A percentile compares a stretch with the other conserved stretches of the same genome.
These are phyloP conservation scores for Colletotrichum sp. DNA, from an alignment of 2,329 filamentous ascomycete genomes.

Conservation along the genomic window DNA sequence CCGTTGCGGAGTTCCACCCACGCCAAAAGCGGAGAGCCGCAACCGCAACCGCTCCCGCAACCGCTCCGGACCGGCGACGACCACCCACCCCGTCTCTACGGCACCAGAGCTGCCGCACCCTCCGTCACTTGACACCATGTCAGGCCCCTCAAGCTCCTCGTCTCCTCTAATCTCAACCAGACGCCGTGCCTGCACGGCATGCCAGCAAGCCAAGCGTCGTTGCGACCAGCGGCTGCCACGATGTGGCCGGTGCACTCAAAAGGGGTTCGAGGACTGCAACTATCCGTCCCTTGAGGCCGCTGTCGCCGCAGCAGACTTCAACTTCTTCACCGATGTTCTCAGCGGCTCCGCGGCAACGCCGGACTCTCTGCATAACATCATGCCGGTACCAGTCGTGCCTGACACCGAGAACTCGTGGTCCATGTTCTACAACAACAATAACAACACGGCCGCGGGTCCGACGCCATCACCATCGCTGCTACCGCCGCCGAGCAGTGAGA, in stretches of 20 bases:
- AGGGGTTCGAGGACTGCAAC: conserved; percentile 26
- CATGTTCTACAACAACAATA: conserved; percentile 17
- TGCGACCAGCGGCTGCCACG: conserved; percentile 38
- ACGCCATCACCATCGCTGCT: conserved; percentile 5
- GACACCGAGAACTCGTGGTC: conserved; percentile 15
- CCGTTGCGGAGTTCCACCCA: conserved; percentile 24
- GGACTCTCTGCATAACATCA: conserved; percentile 11
- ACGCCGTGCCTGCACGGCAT: conserved; percentile 38
- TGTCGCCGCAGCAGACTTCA: conserved; percentile 26
- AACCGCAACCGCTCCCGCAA: not conserved
- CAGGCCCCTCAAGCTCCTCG: conserved; percentile 16
- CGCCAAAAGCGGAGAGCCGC: conserved; percentile 19
- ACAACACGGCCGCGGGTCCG: conserved; percentile 2
- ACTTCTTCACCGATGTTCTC: conserved; percentile 29
- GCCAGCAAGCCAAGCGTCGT: conserved; percentile 39
- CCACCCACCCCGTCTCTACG: not conserved
- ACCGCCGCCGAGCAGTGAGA: not conserved
- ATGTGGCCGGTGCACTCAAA: conserved; percentile 35
- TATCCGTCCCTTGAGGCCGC: conserved; percentile 25
- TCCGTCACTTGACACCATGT: conserved; percentile 14
- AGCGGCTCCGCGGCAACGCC: conserved; percentile 9
- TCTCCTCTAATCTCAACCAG: conserved; percentile 22
- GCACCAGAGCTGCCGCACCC: not conserved
- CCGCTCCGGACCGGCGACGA: conserved; percentile 12
- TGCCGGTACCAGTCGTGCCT: conserved; percentile 11